Conservation (phyloP, 805 yeast genomes). For the Isabelozyma heimii region DNA sequence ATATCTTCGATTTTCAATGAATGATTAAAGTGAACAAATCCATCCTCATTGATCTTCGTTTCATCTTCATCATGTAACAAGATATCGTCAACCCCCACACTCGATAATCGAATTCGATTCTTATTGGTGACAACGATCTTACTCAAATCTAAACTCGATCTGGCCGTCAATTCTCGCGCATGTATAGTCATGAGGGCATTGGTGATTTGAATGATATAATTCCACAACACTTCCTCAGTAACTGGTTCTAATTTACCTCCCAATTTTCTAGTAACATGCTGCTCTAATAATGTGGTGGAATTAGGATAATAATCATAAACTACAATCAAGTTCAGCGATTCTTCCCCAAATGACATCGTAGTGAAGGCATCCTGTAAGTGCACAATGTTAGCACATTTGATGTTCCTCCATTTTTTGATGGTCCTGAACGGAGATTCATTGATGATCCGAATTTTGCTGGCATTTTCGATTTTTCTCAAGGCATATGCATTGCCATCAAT, state of each 20-base stretch:
- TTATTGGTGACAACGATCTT: conserved; percentile 73
- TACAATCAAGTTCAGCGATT: conserved; percentile 57
- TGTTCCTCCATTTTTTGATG: conserved; percentile 65
- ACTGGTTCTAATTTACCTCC: conserved; percentile 46
- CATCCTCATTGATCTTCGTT: conserved; percentile 11
- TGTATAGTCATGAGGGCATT: conserved; percentile 71
- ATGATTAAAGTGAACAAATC: conserved; percentile 11
- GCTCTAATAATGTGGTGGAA: conserved; percentile 66
- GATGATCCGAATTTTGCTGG: conserved; percentile 12
- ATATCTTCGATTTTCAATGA: conserved; percentile 56
- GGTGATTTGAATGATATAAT: conserved; percentile 69
- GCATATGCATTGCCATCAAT: conserved; percentile 75
- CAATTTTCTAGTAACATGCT: conserved; percentile 51
- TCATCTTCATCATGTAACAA: conserved; percentile 41
- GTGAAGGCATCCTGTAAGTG: conserved; percentile 80
- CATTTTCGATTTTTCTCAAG: conserved; percentile 64
- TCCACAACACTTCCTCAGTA: conserved; percentile 71
- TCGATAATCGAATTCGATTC: conserved; percentile 67
- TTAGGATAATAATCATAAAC: conserved; percentile 86
- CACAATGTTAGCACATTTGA: conserved; percentile 58
- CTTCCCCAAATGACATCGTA: conserved; percentile 79
- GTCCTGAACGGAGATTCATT: conserved; percentile 58
- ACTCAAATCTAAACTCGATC: conserved; percentile 56
- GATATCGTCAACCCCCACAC: conserved; percentile 71
- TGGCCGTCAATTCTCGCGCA: conserved; percentile 57